Evolutionary conservation across 768 basidiomycete genomes (phyloP), one percentile per base, ranked within the genome.

Genomic region (Trametes sanguinea): DNA sequence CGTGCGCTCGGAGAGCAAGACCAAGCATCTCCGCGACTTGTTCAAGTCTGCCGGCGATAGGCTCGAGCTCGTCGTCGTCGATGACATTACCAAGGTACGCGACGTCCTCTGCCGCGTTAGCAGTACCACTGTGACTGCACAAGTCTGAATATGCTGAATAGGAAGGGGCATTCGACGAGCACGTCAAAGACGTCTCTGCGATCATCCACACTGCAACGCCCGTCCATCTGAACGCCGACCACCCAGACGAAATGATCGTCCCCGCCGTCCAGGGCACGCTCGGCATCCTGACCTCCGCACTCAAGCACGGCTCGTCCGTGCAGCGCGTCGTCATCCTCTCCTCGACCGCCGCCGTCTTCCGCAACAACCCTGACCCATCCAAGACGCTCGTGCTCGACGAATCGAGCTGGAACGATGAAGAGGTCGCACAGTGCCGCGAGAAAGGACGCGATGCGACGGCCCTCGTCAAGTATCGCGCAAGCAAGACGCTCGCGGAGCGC

Each of bases 201-300:
- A 83, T 94, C 55, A 80, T 76, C 42, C 90, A 91, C 68, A 84
- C 80, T 2, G 88, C 88, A 0, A 88, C 88, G 0, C 89, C 89
- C 1, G 80, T 85, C 67, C 75, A 80, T 54, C 60, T 77, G 16
- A 73, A 80, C 1, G 78, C 76, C 2, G 74, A 76, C 27, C 78
- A 85, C 44, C 75, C 77, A 1, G 65, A 75, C 27, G 87, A 89
- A 59, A 64, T 89, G 33, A 85, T 90, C 63, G 71, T 72, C 17
- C 92, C 92, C 10, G 91, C 92, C 30, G 81, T 93, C 4, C 75
- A 84, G 3, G 91, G 92, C 2, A 93, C 91, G 0, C 66, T 83
- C 1, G 79, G 84, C 6, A 77, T 94, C 16, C 75, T 94, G n/a
- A 74, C 82, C 61, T 84, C 84, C 46, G 80, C 84, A 5, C 69